Evolutionary conservation across 768 basidiomycete genomes (phyloP), one percentile per base, ranked within the genome.

Genomic region (Lentinula sp.): DNA sequence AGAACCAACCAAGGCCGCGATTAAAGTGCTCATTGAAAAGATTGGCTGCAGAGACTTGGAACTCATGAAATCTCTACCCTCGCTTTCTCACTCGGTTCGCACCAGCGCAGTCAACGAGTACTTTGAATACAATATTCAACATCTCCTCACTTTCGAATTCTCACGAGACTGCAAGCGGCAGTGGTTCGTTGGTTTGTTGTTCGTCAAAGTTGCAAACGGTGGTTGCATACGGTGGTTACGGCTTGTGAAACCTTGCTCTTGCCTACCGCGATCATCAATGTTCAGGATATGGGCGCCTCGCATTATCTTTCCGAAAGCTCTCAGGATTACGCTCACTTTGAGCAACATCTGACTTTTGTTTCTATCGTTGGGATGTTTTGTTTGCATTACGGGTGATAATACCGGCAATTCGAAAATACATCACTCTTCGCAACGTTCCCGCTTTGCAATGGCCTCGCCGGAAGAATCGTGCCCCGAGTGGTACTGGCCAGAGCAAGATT

Each of bases 1-100:
- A 28, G 96, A 98, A 75, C 96, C 96, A 13, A 99, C 96, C 1
- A 96, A 99, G 74, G 96, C 96, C 4, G 96, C 96, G 0, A 81
- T 99, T 60, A 95, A 91, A 73, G 95, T 97, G 46, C 84, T 98
- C 16, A 92, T 84, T 23, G 96, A 99, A 78, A 99, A 98, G 78
- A 83, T 98, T 59, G 93, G 90, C 18, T 89, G 88, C 70, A 75
- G 81, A 18, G 84, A 92, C 67, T 72, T 73, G 6, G 80, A 84
- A 64, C 64, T 87, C 23, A 74, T 78, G 55, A 78, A 85, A 62
- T 81, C 86, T 4, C 77, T 95, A 46, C 55, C 80, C 2, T 71
- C 75, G 45, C 78, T 95, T 23, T 70, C 83, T 2, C 82, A 82
- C 42, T 72, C 78, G 16, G 76, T 74, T 40, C 90, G 95, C 59